Base-by-base conservation (phyloP, 1,139 yeast species). In the Sugiyamaella japonica region DNA sequence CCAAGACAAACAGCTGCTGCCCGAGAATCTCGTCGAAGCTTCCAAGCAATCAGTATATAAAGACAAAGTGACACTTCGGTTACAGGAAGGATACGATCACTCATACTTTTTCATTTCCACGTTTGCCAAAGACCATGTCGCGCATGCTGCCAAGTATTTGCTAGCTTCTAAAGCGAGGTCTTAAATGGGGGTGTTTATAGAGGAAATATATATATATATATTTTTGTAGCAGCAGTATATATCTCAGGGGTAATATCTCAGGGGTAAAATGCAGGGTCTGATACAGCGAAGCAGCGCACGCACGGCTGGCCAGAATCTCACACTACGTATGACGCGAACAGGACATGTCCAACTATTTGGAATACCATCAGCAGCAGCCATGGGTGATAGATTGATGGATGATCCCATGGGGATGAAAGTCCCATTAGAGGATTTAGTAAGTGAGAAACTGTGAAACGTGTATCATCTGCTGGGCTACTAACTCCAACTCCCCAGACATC, bases 61-160 rank as follows among this genome's bases (percentile, higher is more conserved):
- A 56, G 87, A 84, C 2, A 77, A 81, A 53, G 77, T 91, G 57
- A 76, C 80, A 46, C 71, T 89, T 56, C 74, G 83, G 38, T 69
- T 83, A 48, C 96, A 82, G 29, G 91, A 87, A 2, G 97, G 93
- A 1, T 91, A 85, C 67, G 97, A 93, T 67, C 99, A 93, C 68
- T 85, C 91, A 52, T 93, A 91, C 74, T 93, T 81, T 71, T 93
- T 90, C 70, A 80, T 93, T 58, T 80, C 95, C 56, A 73, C 89
- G 0, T 91, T 90, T 70, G 88, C 86, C 23, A 86, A 82, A 57
- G 89, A 85, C 47, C 98, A 93, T 68, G 90, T 96, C 45, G 82
- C 80, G 60, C 93, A 85, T 70, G 98, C 93, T 66, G 96, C 96
- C 9, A 85, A 84, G 72, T 80, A 83, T 60, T 76, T 91, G 40